Evolutionary conservation across 768 basidiomycete genomes (phyloP).

Genomic region (Naematelia encephala): DNA sequence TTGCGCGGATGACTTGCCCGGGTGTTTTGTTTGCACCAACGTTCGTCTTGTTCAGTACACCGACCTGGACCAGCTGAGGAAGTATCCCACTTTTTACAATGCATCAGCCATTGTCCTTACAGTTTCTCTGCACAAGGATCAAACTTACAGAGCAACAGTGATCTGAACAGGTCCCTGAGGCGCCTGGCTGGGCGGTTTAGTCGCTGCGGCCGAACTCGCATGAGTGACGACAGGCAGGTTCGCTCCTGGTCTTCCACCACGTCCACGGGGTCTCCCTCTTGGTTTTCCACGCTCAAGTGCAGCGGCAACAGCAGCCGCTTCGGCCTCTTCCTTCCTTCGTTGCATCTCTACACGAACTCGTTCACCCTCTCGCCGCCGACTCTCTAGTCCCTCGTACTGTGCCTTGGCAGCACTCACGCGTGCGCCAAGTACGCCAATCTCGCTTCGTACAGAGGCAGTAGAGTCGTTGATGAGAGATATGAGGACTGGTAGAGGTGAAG

Average conservation of each 20-base stretch:
- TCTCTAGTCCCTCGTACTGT: not conserved
- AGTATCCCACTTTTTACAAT: conserved; percentile 5
- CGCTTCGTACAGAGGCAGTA: conserved; percentile 2
- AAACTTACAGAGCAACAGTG: not conserved
- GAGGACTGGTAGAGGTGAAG: conserved; percentile 10
- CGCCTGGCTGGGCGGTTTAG: not conserved
- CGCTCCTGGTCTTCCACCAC: conserved; percentile 23
- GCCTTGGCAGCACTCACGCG: not conserved
- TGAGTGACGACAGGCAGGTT: conserved; percentile 18
- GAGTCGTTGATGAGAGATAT: conserved; percentile 17
- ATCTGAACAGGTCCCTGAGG: not conserved
- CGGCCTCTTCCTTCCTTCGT: conserved; percentile 1
- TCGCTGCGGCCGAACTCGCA: not conserved
- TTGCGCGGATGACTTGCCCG: conserved; percentile 11
- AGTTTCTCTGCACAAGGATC: not conserved
- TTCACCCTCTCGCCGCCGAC: conserved; percentile 5
- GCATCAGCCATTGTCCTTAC: not conserved
- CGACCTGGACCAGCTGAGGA: conserved; percentile 15
- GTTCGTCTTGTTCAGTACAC: conserved; percentile 8
- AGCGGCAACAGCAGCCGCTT: conserved; percentile 6
- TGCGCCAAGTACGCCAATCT: conserved; percentile 3
- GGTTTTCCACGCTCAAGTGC: conserved; percentile 16
- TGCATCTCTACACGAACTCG: conserved; percentile 2
- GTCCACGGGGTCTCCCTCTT: conserved; percentile 23
- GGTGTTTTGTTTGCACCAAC: conserved; percentile 12